Evolutionary conservation across 1,284 basidiomycete species (phyloP), one percentile per base, ranked within the genome.

Genomic region (Moniliella sp.): DNA sequence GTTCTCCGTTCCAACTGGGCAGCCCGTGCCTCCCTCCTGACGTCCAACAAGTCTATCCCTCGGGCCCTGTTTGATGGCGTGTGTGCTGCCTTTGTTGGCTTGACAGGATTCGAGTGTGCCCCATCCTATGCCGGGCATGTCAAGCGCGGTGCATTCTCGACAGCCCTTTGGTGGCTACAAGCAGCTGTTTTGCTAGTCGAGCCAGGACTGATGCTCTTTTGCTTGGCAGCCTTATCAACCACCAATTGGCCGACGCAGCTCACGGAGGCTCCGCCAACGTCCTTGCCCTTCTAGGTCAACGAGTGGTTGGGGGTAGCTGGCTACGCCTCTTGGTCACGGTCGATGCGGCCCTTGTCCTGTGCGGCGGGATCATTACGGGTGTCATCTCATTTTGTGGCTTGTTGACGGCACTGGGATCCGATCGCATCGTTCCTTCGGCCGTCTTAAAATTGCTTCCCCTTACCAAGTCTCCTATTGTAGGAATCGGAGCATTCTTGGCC

Each of bases 381-480:
- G 35, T 42, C 19, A 31, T 48, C 13, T 37, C 43, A 10, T 43
- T 42, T 23, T 38, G 34, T 18, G 45, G 45, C 1, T 32, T 46
- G 4, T 18, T 44, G 9, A 37, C 43, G 18, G 34, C 43, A 12
- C 36, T 50, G 5, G 40, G 36, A 23, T n/a, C 19, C 17, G 25
- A 15, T 16, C 25, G 10, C 31, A 18, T 10, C 27, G 10, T n/a
- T 32, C 11, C 15, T 11, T 19, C 23, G 25, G 18, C 11, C n/a
- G n/a, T 12, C 15, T 18, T 27, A 13, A 23, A 10, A 78, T 2
- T 72, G 69, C 33, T 74, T 72, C 3, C 74, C 73, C 1, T 69
- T 76, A n/a, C 63, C 76, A 12, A 72, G 73, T 27, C 75, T 75
- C 65, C 45, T 27, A 40, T 34, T 72, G 18, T 2, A 13, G 34